A percentile compares a stretch with the other conserved stretches of the same genome.
Conservation (phyloP, 2,329 filamentous ascomycete species). For the Xylariales sp. region DNA sequence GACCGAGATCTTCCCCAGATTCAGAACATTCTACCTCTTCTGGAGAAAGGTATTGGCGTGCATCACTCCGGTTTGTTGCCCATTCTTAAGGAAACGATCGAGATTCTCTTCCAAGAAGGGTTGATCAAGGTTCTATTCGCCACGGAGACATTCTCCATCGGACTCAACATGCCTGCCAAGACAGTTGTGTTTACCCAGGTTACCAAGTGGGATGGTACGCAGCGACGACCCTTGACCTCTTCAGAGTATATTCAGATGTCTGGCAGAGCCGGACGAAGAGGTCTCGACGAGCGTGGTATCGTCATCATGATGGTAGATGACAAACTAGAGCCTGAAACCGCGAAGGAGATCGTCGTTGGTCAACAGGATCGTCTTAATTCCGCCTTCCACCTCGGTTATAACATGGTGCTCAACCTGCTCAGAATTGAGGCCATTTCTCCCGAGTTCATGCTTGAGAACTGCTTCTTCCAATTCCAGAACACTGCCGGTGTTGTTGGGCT, state of each 20-base stretch:
- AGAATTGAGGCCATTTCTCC: slow-evolving; percentile 99
- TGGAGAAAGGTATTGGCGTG: slow-evolving; percentile 90
- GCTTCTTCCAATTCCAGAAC: slow-evolving; percentile 98
- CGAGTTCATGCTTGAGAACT: slow-evolving; percentile 97
- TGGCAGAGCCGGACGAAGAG: slow-evolving; percentile 91
- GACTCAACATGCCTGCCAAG: slow-evolving; percentile 98
- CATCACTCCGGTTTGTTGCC: slow-evolving; percentile 95
- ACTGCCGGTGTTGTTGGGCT: slow-evolving; percentile 78
- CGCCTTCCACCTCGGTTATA: slow-evolving; percentile 96
- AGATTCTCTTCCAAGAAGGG: slow-evolving; percentile 97
- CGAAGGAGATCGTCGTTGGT: slow-evolving; percentile 91
- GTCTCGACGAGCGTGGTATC: slow-evolving; percentile 94
- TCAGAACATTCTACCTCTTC: slow-evolving; percentile 78
- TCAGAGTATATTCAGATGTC: slow-evolving; percentile 99
- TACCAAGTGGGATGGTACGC: slow-evolving; percentile 86
- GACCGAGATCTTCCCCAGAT: slow-evolving; percentile 89
- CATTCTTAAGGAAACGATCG: slow-evolving; percentile 96
- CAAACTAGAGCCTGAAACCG: slow-evolving; percentile 90
- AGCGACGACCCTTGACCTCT: slow-evolving; percentile 78
- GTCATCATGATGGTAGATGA: slow-evolving; percentile 99
- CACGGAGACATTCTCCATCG: slow-evolving; percentile 98
- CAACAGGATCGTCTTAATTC: slow-evolving; percentile 97
- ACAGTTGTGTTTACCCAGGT: slow-evolving; percentile 99
- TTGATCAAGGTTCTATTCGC: slow-evolving; percentile 97
- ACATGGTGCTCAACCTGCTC: slow-evolving; percentile 97